Evolutionary conservation across 805 yeast genomes (phyloP), one percentile per base, ranked within the genome.

Genomic region (Tetrapisispora nanseiensis): DNA sequence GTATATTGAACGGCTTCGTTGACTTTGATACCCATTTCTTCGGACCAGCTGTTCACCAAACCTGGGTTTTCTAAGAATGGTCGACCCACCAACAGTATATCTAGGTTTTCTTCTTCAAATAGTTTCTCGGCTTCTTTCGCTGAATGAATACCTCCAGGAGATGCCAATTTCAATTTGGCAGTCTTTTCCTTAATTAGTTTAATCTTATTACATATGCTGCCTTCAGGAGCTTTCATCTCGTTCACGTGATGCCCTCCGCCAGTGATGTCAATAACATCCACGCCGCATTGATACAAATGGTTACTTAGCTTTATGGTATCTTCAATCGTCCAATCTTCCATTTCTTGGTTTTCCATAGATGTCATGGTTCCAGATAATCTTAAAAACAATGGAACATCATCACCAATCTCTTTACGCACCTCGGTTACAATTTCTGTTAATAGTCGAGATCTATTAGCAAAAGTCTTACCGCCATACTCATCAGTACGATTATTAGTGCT

Each of bases 401-500:
- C 57, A 1, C 70, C 68, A 26, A 70, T 60, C 29, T 54, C 67
- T 1, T 60, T 44, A 46, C 66, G 62, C 30, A 76, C 53, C n/a
- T 65, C 69, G 35, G 68, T 72, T n/a, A 75, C 56, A 16, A 72
- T 53, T 48, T 79, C 80, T 24, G 71, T 48, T 9, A 70, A 48
- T 40, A 79, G 65, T 35, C 78, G 61, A 9, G 65, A 64, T 48
- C 85, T 69, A 59, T 77, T 77, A 51, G 76, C 82, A 41, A 77
- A 64, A 2, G 72, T 62, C 6, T 84, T 84, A 36, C 85, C 86
- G 9, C 43, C 43, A 49, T 78, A 80, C 48, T 71, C 66, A 52
- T 80, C 86, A 1, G 72, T 71, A 54, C 86, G 69, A 44, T 63
- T 56, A 59, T 81, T 78, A 23, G 72, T 59, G 33, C 54, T 49